Evolutionary conservation across 768 basidiomycete genomes (phyloP), one percentile per base, ranked within the genome.

Genomic region (Boletellus ananas): DNA sequence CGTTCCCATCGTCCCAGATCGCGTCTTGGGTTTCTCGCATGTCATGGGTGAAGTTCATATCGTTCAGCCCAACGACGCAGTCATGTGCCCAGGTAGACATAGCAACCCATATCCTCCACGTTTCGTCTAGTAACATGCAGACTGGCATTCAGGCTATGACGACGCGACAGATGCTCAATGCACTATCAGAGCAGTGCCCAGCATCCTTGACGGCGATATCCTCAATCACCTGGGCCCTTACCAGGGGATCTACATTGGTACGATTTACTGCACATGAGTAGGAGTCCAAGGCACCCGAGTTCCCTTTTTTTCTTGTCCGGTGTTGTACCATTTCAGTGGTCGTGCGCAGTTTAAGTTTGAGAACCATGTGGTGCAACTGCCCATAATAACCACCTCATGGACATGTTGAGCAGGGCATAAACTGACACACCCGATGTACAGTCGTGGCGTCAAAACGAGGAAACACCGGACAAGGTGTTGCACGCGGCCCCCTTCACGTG

Each of bases 161-260:
- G 77, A 86, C 52, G 72, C 72, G 6, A 74, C 70, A 13, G 79
- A 81, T 47, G 18, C 70, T 12, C 68, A 78, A 47, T 87, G 85
- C 65, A 75, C 76, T 29, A 77, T 80, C 47, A 57, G 61, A 34
- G 72, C 75, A 4, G 83, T 85, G 11, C 80, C 81, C 1, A 79
- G 75, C 55, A 63, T 87, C 45, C 57, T 79, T 10, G 69, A 59
- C 3, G 75, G 79, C 21, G 63, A 81, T 47, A 69, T 79, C 39
- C 44, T 76, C 6, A 59, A 87, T 58, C 85, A 88, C 64, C 60
- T 80, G 42, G 84, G 84, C 53, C 73, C 76, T 9, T 78, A 76
- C 53, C 64, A 82, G 49, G 81, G 80, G 18, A 76, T 83, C 44
- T 70, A 58, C 48, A 77, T 84, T 35, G 83, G 83, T 37, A 79